These are phyloP conservation scores for Amanita muscaria DNA, from an alignment of 768 basidiomycete genomes.

Conservation along the genomic window DNA sequence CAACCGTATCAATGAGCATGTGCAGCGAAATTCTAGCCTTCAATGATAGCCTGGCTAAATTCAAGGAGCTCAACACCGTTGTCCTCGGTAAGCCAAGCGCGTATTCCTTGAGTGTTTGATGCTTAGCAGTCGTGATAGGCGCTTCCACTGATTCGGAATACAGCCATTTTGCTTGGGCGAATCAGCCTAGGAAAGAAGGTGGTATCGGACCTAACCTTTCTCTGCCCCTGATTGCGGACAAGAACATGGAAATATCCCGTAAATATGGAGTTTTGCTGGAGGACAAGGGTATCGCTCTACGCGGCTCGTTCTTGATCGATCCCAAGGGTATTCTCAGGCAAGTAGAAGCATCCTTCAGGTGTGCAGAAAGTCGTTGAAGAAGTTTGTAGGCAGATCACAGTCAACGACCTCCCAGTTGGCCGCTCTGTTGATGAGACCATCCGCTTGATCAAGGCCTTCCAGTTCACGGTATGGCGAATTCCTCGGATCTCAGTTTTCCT, in stretches of 20 bases:
- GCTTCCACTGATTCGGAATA: slow-evolving; percentile 88
- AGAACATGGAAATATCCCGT: slow-evolving; percentile 68
- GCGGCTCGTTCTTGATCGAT: slow-evolving; percentile 83
- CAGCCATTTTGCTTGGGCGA: slow-evolving; percentile 83
- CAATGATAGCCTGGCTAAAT: slow-evolving; percentile 75
- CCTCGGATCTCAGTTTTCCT: not conserved
- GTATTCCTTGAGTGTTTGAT: not conserved
- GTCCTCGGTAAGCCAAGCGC: slow-evolving; percentile 54
- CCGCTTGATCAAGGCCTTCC: slow-evolving; percentile 89
- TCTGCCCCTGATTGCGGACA: slow-evolving; percentile 77
- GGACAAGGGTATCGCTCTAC: slow-evolving; percentile 80
- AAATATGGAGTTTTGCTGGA: slow-evolving; percentile 87
- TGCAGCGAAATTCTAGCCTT: slow-evolving; percentile 81
- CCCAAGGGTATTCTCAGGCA: slow-evolving; percentile 70
- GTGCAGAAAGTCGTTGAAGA: not conserved
- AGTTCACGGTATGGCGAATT: slow-evolving; percentile 56
- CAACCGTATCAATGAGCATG: not conserved
- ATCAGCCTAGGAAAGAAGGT: slow-evolving; percentile 73
- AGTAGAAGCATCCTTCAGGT: slow-evolving; percentile 8
- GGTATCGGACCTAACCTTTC: slow-evolving; percentile 85
- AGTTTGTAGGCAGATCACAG: slow-evolving; percentile 61
- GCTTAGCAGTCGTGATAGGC: slow-evolving; percentile 25
- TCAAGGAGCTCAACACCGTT: slow-evolving; percentile 62
- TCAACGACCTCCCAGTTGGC: slow-evolving; percentile 93
- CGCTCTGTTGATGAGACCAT: slow-evolving; percentile 91